Evolutionary conservation across 2,329 filamentous ascomycete species (phyloP), one percentile per base, ranked within the genome.

Genomic region (Chrysoporthe austroafricana): DNA sequence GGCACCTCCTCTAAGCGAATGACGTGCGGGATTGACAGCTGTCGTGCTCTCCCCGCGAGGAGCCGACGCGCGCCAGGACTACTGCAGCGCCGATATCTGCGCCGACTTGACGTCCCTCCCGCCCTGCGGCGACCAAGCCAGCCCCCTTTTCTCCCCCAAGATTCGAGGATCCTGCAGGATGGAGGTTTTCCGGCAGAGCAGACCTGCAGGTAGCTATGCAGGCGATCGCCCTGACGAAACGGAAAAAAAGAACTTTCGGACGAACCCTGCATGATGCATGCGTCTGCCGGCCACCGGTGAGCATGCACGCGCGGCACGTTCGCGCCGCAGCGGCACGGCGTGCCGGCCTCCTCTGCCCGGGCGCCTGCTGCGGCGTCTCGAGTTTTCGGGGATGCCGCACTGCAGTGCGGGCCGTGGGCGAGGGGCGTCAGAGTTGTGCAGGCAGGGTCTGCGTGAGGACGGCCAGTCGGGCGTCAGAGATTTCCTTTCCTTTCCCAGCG

Each of bases 11-110:
- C 21, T 32, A 62, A 62, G 59, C 59, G 59, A 62, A n/a, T 43
- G 59, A 62, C 3, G 59, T 50, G 59, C 43, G 59, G 48, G 26
- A 62, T 62, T 62, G 59, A 62, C 59, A 62, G 43, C 59, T 62
- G 59, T 26, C 59, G 59, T 62, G 43, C 43, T 54, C 26, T 14
- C 4, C n/a, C 18, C 46, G 6, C 8, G 6, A 50, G 44, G 46
- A 26, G 8, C 8, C 18, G 46, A 50, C 46, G 46, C 48, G 14
- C 21, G 21, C 48, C 4, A 1, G 36, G 36, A 9, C 36, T 39
- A 39, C 36, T 6, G 36, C 36, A 39, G 6, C 36, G 36, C 36
- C 36, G 36, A 5, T 7, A 39, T 39, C 36, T 39, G 36, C 36
- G 36, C 5, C 9, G 6, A 39, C 36, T 39, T 39, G 36, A 39